Conservation (phyloP, 169 alveolate genomes). For the Cyclospora cayetanensis region DNA sequence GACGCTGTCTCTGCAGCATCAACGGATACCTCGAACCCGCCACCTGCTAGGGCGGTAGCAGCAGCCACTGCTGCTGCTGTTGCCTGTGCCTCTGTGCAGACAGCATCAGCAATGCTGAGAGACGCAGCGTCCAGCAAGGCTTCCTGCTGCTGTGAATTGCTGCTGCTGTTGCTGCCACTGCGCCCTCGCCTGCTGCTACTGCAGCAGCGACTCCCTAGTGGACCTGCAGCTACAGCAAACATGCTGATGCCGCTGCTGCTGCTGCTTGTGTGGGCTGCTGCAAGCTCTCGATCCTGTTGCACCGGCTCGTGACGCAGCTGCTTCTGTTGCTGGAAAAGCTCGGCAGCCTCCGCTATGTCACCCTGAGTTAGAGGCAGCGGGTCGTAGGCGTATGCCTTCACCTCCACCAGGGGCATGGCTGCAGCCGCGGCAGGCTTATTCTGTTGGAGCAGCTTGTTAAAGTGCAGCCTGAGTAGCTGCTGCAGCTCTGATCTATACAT, state of each 20-base stretch:
- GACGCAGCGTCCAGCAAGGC: background rate
- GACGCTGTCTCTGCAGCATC: slow-evolving; percentile 1
- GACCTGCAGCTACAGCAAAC: background rate
- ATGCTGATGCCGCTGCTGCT: background rate
- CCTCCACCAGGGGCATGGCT: background rate
- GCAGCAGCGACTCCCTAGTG: no score
- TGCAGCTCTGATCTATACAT: background rate
- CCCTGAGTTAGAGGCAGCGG: background rate
- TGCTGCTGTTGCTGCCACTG: background rate
- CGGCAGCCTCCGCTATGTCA: background rate
- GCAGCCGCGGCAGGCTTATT: slow-evolving; percentile 2
- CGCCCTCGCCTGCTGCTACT: background rate
- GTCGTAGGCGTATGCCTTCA: background rate
- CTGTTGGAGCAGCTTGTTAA: background rate
- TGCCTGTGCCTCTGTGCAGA: no score
- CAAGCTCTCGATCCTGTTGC: background rate
- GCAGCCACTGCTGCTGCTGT: no score
- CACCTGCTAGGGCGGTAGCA: no score
- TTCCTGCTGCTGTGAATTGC: background rate
- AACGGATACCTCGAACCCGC: background rate
- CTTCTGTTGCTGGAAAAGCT: background rate
- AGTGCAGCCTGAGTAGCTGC: background rate
- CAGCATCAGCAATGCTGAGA: no score
- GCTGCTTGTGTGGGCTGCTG: background rate
- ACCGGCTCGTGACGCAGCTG: no score